Conservation (phyloP, 768 basidiomycete genomes). For the Auricularia auricula-judae region DNA sequence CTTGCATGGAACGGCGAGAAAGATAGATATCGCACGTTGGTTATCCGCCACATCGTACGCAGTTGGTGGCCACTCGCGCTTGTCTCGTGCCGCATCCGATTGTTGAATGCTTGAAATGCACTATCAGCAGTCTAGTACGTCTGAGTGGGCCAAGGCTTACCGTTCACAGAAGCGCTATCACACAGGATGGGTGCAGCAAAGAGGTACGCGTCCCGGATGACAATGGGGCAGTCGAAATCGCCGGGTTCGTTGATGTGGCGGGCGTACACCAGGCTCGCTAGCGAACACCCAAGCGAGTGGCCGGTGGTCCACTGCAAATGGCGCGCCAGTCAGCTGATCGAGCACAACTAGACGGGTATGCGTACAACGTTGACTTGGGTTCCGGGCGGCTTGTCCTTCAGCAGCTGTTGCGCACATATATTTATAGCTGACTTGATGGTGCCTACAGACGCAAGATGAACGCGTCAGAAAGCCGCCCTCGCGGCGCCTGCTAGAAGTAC, state of each 20-base stretch:
- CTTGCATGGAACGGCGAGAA: not conserved
- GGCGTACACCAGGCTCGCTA: slow-evolving; percentile 13
- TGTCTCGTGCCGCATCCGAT: slow-evolving; percentile 10
- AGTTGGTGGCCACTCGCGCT: slow-evolving; percentile 5
- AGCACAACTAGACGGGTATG: not conserved
- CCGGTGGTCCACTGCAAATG: slow-evolving; percentile 9
- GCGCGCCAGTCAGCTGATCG: not conserved
- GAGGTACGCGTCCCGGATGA: slow-evolving; percentile 12
- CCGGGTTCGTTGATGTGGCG: slow-evolving; percentile 10
- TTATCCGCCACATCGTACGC: slow-evolving; percentile 12
- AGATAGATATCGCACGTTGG: slow-evolving; percentile 6
- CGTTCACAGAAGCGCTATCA: slow-evolving; percentile 11
- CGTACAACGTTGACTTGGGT: slow-evolving; percentile 11
- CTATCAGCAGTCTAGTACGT: not conserved
- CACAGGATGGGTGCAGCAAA: slow-evolving; percentile 13
- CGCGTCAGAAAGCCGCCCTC: no score
- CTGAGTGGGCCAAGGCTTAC: not conserved
- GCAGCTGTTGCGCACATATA: slow-evolving; percentile 7
- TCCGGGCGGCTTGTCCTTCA: slow-evolving; percentile 7
- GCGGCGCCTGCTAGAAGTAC: not conserved
- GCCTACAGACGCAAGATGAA: not conserved
- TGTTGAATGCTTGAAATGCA: slow-evolving; percentile 9
- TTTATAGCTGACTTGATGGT: slow-evolving; percentile 12
- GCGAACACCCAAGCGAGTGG: slow-evolving; percentile 12
- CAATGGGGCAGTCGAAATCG: slow-evolving; percentile 8